phyloP scores from a whole-genome alignment of 1,139 yeast genomes.

The Saccharomyces pastorianus region DNA sequence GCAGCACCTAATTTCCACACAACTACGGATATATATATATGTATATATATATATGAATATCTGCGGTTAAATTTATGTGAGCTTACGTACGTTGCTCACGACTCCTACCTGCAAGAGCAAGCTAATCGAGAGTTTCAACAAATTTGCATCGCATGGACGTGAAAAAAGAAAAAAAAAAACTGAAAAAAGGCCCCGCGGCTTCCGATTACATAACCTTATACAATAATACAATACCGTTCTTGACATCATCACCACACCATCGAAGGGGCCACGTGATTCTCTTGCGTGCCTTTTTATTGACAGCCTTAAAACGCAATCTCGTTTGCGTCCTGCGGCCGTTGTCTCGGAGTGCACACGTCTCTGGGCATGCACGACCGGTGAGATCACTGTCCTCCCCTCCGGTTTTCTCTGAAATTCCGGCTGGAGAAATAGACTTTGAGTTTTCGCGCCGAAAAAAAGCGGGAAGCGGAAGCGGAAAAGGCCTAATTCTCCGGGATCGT shows the following conservation, averaged over 20 bases:
- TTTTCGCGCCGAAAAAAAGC: background rate
- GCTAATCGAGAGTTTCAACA: background rate
- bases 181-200: background rate
- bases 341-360: background rate
- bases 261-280: background rate
- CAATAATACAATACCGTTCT: background rate
- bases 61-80: no score
- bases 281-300: background rate
- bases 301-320: background rate
- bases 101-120: no score
- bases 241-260: background rate
- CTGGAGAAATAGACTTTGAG: background rate
- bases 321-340: background rate
- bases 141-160: background rate
- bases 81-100: no score
- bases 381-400: background rate
- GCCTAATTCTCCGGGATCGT: background rate
- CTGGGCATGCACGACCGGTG: background rate
- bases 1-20: background rate
- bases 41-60: background rate
- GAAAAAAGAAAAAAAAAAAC: background rate
- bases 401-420: background rate
- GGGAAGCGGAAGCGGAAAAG: background rate
- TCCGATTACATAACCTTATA: constrained; percentile 1
- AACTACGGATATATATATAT: no score